phyloP scores from a whole-genome alignment of 331 rosid species.

The Saraca asoca region DNA sequence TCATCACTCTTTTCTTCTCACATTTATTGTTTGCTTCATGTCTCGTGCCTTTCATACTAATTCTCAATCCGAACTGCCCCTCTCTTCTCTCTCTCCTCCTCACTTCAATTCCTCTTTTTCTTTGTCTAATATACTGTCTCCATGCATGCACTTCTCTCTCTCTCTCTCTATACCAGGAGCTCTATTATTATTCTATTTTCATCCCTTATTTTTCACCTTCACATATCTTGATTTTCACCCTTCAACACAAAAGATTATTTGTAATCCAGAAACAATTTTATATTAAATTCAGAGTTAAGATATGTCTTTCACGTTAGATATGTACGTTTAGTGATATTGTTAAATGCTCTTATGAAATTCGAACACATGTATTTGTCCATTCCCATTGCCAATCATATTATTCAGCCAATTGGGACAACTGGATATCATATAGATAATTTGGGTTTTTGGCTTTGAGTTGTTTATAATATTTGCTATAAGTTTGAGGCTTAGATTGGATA shows the following conservation, averaged over 20 bases:
- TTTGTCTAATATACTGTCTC: constrained; percentile 41
- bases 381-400: too few species aligned
- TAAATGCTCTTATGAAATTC: too few species aligned
- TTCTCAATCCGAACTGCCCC: constrained; percentile 86
- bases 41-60: constrained; percentile 79
- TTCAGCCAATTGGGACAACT: too few species aligned
- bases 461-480: constrained; percentile 10
- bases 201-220: constrained; percentile 15
- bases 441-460: not conserved
- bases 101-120: constrained; percentile 41
- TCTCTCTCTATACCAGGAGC: not conserved
- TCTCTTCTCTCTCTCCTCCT: constrained; percentile 58
- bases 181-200: not conserved
- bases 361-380: too few species aligned
- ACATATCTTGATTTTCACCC: not conserved
- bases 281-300: too few species aligned
- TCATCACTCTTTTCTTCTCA: constrained; percentile 53
- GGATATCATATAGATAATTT: too few species aligned
- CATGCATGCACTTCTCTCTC: constrained; percentile 23
- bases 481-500: not conserved
- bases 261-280: too few species aligned
- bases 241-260: not conserved
- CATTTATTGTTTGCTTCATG: constrained; percentile 61
- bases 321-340: too few species aligned
- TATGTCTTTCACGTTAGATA: too few species aligned